Evolutionary conservation across 306 rosid species (phyloP).

Genomic region (Inga oerstediana): DNA sequence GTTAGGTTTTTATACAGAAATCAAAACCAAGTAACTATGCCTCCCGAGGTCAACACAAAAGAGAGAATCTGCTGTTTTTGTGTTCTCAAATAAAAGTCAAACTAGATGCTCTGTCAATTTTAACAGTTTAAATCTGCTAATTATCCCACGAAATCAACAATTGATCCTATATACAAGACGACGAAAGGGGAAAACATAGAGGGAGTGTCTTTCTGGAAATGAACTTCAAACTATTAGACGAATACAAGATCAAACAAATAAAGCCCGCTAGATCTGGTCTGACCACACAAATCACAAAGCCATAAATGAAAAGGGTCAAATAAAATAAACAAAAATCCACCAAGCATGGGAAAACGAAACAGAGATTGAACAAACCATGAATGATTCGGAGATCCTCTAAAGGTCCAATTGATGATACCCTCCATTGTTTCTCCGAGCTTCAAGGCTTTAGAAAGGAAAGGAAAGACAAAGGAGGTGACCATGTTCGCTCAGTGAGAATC

Average conservation of each 20-base stretch:
- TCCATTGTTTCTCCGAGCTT: not conserved
- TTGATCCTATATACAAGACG: not conserved
- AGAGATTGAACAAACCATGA: constrained; percentile 40
- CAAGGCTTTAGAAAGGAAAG: not conserved
- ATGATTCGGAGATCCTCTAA: not conserved
- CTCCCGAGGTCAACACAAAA: not conserved
- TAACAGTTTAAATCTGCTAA: not conserved
- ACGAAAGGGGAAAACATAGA: not conserved
- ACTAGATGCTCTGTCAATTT: constrained; percentile 5
- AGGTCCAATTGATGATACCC: constrained; percentile 1
- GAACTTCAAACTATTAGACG: not conserved
- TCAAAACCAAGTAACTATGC: not conserved
- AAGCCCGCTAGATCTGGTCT: not conserved
- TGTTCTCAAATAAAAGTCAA: not conserved
- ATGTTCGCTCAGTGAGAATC: not conserved
- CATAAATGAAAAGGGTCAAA: not conserved
- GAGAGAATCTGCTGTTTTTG: not conserved
- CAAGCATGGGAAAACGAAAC: not conserved
- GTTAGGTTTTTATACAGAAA: not conserved
- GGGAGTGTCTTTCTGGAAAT: not conserved
- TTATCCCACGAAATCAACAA: not conserved
- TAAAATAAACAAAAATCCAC: not conserved
- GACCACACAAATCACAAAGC: not conserved
- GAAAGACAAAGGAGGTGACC: not conserved
- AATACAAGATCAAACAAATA: not conserved